phyloP scores from a whole-genome alignment of 768 basidiomycete species.

The Suillus lakei region DNA sequence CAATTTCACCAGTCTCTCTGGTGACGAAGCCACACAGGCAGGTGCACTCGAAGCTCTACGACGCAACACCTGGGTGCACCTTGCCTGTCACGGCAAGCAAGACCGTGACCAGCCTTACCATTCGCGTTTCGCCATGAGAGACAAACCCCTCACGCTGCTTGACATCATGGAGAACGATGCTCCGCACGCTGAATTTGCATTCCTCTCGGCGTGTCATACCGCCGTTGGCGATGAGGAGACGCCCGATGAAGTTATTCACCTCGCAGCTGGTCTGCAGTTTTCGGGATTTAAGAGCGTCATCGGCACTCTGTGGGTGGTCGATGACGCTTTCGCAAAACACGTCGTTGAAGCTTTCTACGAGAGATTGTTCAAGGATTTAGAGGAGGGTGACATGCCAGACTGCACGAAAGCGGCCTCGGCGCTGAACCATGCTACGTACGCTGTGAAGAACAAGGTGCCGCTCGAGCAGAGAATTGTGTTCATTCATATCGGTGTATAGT shows the following conservation, averaged over 20 bases:
- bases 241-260: too few species aligned
- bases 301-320: constrained; percentile 25
- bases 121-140: too few species aligned
- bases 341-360: neutral
- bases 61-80: neutral
- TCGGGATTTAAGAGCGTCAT: constrained; percentile 23
- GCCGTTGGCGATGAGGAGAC: too few species aligned
- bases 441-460: too few species aligned
- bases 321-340: neutral
- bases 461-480: too few species aligned
- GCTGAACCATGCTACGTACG: too few species aligned
- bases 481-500: too few species aligned
- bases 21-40: too few species aligned
- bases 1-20: too few species aligned
- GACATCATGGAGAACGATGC: constrained; percentile 9
- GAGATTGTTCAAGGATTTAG: neutral
- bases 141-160: neutral
- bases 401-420: too few species aligned
- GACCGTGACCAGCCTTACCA: too few species aligned
- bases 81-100: neutral
- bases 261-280: constrained; percentile 25
- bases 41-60: neutral
- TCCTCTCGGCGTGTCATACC: too few species aligned
- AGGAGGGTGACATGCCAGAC: neutral
- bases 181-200: neutral